Evolutionary conservation across 2,329 filamentous ascomycete genomes (phyloP).

Genomic region (Sarocladium kiliense): DNA sequence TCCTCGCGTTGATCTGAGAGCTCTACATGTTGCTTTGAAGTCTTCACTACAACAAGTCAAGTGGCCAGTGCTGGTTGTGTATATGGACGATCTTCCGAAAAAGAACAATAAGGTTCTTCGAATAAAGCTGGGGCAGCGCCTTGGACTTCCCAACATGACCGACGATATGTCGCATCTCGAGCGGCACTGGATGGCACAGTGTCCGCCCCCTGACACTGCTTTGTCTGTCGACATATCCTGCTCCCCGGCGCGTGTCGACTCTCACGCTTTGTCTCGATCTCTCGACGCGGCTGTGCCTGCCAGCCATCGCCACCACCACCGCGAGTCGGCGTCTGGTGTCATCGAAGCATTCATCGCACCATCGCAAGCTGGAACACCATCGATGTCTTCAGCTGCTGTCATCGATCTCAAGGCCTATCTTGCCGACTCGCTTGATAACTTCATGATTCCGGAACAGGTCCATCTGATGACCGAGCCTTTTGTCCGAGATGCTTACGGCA

Average conservation of each 20-base stretch:
- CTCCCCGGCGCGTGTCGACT: conserved; percentile 26
- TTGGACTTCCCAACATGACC: conserved; percentile 37
- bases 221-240: conserved; percentile 35
- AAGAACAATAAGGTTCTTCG: conserved; percentile 54
- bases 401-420: conserved; percentile 16
- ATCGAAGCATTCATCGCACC: conserved; percentile 20
- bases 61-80: conserved; percentile 45
- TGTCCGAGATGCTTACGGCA: conserved; percentile 23
- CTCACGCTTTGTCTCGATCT: conserved; percentile 19
- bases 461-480: conserved; percentile 28
- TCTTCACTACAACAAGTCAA: conserved; percentile 46
- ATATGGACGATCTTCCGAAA: conserved; percentile 51
- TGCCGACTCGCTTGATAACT: conserved; percentile 20
- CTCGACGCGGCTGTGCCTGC: conserved; percentile 15
- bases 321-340: conserved; percentile 4
- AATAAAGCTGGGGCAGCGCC: conserved; percentile 44
- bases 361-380: neutral
- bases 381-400: neutral
- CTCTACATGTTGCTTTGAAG: conserved; percentile 41
- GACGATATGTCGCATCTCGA: conserved; percentile 37
- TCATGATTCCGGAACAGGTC: conserved; percentile 33
- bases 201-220: conserved; percentile 41
- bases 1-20: conserved; percentile 41
- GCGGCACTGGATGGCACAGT: conserved; percentile 45
- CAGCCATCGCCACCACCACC: conserved; percentile 15